Conservation (phyloP, 164 flowering plant genomes). For the Amborella trichopoda region DNA sequence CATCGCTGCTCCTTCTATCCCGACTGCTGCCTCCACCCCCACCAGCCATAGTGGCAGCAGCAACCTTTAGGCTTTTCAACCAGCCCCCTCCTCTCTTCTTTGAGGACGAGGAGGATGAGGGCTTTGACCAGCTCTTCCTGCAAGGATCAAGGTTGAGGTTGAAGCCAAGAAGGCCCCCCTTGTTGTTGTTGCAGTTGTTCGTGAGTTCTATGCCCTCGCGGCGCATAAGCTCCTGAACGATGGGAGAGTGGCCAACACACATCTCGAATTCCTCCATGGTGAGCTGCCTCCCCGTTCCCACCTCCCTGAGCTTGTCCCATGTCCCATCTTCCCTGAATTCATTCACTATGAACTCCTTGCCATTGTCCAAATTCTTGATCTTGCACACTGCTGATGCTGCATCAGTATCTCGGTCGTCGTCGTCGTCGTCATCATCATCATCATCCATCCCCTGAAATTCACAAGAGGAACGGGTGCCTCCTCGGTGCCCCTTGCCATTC, state of each 20-base stretch:
- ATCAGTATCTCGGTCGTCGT: neutral
- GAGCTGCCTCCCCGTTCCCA: conserved; percentile 78
- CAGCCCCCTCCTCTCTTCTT: conserved; percentile 73
- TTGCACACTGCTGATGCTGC: conserved; percentile 27
- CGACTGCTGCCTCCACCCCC: conserved; percentile 24
- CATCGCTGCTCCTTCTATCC: conserved; percentile 85
- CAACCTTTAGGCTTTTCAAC: conserved; percentile 72
- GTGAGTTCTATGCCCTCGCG: conserved; percentile 66
- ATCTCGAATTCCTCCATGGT: conserved; percentile 95
- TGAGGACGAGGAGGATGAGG: no score
- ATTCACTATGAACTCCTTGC: conserved; percentile 89
- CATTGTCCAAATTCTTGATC: conserved; percentile 86
- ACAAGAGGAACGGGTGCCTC: no score
- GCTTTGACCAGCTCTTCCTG: no score
- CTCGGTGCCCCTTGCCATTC: neutral
- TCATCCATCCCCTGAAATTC: no score
- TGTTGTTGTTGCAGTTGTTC: conserved; percentile 24
- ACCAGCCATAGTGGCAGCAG: conserved; percentile 36
- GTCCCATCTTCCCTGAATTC: conserved; percentile 81
- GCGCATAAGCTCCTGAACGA: conserved; percentile 93
- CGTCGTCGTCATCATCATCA: conserved; percentile 11
- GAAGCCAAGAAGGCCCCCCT: conserved; percentile 17
- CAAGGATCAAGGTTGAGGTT: no score
- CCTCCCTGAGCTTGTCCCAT: conserved; percentile 81
- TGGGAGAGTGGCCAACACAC: conserved; percentile 90